Percentiles rank a stretch among this genome's conserved stretches.
Evolutionary conservation across 169 alveolate genomes (phyloP).

Genomic region (Eimeria maxima): DNA sequence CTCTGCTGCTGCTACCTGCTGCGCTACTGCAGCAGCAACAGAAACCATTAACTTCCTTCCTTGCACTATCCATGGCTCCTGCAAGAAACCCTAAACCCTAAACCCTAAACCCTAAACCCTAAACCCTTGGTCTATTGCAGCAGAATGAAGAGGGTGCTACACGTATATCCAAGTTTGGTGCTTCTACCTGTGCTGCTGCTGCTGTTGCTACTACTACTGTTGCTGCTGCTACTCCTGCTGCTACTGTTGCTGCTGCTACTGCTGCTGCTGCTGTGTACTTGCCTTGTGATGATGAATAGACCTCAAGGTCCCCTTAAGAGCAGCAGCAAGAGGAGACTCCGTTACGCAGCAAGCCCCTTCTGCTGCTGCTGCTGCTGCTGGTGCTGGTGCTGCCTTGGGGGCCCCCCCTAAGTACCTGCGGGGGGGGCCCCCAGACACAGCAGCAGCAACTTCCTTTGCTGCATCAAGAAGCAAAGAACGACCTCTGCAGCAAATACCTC

Average conservation of each 20-base stretch:
- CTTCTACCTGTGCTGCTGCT: too few relatives aligned
- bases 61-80: conserved; percentile 18
- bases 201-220: background rate
- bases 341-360: background rate
- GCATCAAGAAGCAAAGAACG: background rate
- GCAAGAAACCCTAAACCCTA: too few relatives aligned
- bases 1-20: conserved; percentile 23
- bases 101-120: too few relatives aligned
- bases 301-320: background rate
- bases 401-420: background rate
- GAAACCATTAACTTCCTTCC: background rate
- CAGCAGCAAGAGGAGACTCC: background rate
- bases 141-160: too few relatives aligned
- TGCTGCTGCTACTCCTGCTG: background rate
- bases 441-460: background rate
- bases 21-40: conserved; percentile 31
- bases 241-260: background rate
- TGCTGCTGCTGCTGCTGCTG: background rate
- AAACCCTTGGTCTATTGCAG: background rate
- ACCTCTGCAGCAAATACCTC: conserved; percentile 31
- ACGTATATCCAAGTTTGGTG: too few relatives aligned
- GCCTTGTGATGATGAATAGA: background rate
- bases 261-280: background rate
- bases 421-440: background rate
- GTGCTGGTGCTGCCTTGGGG: too few relatives aligned